Evolutionary conservation across 23 red algal genomes (phyloP).

Genomic region (Gracilaria vermiculophylla): DNA sequence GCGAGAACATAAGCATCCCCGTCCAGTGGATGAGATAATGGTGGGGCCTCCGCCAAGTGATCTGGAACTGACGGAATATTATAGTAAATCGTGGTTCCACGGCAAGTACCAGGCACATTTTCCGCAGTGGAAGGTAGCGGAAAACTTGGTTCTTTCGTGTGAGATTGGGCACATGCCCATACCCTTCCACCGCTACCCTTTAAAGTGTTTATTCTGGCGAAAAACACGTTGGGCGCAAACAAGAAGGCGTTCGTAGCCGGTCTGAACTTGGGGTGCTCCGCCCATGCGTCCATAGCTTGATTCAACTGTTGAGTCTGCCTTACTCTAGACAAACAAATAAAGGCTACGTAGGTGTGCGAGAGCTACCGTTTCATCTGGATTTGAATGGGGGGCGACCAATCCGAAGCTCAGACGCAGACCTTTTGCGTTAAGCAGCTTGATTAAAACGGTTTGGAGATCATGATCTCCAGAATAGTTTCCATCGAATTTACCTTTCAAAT

Average conservation of each 20-base stretch:
- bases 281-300: background rate
- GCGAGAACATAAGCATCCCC: constrained; percentile 75
- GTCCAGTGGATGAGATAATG: constrained; percentile 60
- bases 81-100: constrained; percentile 43
- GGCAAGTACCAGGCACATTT: background rate
- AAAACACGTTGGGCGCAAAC: background rate
- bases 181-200: no score
- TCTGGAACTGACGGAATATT: constrained; percentile 43
- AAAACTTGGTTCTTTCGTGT: constrained; percentile 14
- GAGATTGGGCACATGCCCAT: background rate
- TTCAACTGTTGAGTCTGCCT: background rate
- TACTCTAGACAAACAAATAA: no score
- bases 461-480: background rate
- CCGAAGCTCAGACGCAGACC: background rate
- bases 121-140: constrained; percentile 1
- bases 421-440: no score
- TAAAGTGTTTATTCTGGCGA: background rate
- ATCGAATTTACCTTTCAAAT: no score
- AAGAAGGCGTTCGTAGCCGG: background rate
- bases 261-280: background rate
- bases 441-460: background rate
- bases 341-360: no score
- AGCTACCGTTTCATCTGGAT: no score
- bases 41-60: background rate
- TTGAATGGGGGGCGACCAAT: no score